A percentile compares a stretch with the other conserved stretches of the same genome.
These are phyloP conservation scores for Hansenula lynferdii DNA, from an alignment of 1,139 yeast species.

Conservation along the genomic window DNA sequence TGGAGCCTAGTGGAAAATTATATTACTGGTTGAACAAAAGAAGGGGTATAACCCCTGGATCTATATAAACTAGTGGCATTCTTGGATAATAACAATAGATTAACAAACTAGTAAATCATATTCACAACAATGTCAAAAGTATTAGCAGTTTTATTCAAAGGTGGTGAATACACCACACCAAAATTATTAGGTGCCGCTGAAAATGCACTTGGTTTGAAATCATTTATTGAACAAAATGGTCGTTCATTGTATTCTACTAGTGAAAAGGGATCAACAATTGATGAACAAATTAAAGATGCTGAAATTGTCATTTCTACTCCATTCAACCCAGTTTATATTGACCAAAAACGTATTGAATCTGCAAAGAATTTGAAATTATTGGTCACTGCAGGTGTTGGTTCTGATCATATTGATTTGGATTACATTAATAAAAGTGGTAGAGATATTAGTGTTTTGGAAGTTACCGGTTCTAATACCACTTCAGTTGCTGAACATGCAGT, in stretches of 20 bases:
- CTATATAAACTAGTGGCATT: too few relatives aligned
- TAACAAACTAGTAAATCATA: too few relatives aligned
- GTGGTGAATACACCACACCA: constrained; percentile 24
- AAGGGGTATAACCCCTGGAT: too few relatives aligned
- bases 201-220: constrained; percentile 68
- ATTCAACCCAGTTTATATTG: constrained; percentile 77
- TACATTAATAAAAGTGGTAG: constrained; percentile 59
- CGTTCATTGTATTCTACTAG: constrained; percentile 64
- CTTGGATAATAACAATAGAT: too few relatives aligned
- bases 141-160: constrained; percentile 24
- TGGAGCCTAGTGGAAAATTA: too few relatives aligned
- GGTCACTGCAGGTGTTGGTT: constrained; percentile 82
- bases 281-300: constrained; percentile 62
- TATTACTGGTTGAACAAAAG: too few relatives aligned
- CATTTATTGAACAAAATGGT: constrained; percentile 61
- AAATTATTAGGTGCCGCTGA: constrained; percentile 67
- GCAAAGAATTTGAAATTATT: constrained; percentile 72
- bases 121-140: constrained; percentile 19
- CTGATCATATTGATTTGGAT: constrained; percentile 72
- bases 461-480: constrained; percentile 76
- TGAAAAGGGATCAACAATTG: constrained; percentile 65
- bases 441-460: constrained; percentile 67
- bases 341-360: constrained; percentile 57
- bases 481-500: constrained; percentile 82
- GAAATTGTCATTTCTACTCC: constrained; percentile 81